Percentiles rank a stretch among this genome's conserved stretches.
phyloP scores from a whole-genome alignment of 73 alveolate species.

The Tetrahymena malaccensis region DNA sequence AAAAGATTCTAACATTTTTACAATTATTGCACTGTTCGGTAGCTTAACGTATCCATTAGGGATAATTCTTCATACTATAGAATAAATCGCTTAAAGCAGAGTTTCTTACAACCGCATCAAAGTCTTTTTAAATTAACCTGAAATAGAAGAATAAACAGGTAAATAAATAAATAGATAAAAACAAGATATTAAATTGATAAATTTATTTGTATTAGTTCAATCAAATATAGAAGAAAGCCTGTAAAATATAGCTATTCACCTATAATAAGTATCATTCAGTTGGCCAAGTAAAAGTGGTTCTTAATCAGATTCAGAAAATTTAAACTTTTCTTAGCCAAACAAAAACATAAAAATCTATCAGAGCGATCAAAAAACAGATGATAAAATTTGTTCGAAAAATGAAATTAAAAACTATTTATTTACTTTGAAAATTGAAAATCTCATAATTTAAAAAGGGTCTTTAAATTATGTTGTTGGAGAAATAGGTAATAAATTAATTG shows the following conservation, averaged over 20 bases:
- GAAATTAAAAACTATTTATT: background rate
- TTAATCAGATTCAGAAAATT: background rate
- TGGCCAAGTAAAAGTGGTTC: background rate
- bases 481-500: background rate
- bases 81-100: background rate
- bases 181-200: background rate
- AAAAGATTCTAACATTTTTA: constrained; percentile 3
- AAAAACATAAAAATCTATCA: background rate
- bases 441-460: background rate
- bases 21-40: constrained; percentile 26
- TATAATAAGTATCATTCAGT: background rate
- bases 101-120: constrained; percentile 16
- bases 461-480: constrained; percentile 15
- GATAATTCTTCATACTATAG: constrained; percentile 12
- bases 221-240: too few relatives aligned
- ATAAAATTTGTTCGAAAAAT: background rate
- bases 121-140: constrained; percentile 4
- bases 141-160: constrained; percentile 2
- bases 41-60: constrained; percentile 20
- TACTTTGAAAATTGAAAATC: background rate
- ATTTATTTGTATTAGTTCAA: background rate
- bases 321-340: background rate
- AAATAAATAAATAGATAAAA: background rate
- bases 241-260: background rate
- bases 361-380: background rate